phyloP scores from a whole-genome alignment of 2,329 filamentous ascomycete genomes.

The Alternaria infectoria region DNA sequence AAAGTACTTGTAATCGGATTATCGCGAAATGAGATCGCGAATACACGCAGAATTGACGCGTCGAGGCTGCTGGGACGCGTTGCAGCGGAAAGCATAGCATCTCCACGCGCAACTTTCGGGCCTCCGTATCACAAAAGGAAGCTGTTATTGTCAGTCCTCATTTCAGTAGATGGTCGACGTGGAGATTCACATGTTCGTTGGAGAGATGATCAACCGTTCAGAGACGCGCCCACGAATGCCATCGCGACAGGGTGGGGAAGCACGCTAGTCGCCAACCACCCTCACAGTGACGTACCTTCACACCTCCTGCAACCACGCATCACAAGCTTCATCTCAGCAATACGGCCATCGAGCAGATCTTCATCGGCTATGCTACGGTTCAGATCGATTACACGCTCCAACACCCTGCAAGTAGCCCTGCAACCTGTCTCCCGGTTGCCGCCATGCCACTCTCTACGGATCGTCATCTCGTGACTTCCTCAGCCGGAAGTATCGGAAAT shows the following conservation, averaged over 20 bases:
- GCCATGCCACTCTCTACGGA: fast-evolving
- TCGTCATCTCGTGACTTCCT: not conserved
- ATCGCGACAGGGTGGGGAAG: not conserved
- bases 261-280: not conserved
- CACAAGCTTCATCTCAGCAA: not conserved
- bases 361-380: not conserved
- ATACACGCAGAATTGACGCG: not conserved
- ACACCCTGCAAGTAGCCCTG: not conserved
- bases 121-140: not conserved
- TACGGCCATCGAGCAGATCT: fast-evolving
- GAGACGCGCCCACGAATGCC: not conserved
- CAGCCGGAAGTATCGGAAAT: not conserved
- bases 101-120: not conserved
- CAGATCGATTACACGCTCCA: not conserved
- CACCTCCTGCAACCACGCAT: not conserved
- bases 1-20: not conserved
- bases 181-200: not conserved
- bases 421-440: not conserved
- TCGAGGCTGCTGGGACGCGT: not conserved
- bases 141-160: not conserved
- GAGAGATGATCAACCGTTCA: not conserved
- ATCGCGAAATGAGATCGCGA: not conserved
- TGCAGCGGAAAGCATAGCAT: not conserved
- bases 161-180: not conserved
- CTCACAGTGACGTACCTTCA: not conserved